Evolutionary conservation across 1,139 yeast species (phyloP), one percentile per base, ranked within the genome.

Genomic region (Starmera stellimalicola): DNA sequence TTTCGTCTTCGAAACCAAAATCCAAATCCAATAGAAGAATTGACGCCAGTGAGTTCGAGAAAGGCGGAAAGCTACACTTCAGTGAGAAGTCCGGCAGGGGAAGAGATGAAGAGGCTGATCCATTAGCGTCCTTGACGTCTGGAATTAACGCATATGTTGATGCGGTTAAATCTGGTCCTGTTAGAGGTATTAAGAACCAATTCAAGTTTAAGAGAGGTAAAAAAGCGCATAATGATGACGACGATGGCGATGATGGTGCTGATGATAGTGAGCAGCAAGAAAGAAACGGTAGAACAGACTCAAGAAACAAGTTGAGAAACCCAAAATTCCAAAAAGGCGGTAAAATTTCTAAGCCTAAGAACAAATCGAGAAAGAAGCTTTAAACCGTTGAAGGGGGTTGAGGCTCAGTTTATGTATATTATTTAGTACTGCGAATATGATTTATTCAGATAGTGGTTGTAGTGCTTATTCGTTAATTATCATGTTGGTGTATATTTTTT

Each of bases 71-170:
- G 37, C 58, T 73, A 32, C 66, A 71, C 33, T 69, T 77, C 44
- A 70, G 69, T 58, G 60, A 67, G 49, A 14, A 22, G 12, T 7
- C 7, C 12, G 61, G 70, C 55, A 82, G 79, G 29, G 73, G 72
- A 45, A 68, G 64, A 39, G 57, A 57, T 8, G 67, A 62, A 14
- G 60, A 54, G 14, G 68, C 65, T 6, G 74, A 75, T 54, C 73
- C 75, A 34, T 58, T 76, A 47, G 49, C 51, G 34, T 42, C 59
- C 6, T 48, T 60, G 29, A 56, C 63, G 2, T 63, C 64, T 33
- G 93, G 95, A 18, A 73, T 88, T 42, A 84, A 84, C 54, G 96
- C 96, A 1, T 91, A 91, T 54, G 73, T 87, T 47, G 95, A 85
- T 44, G 98, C 97, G 10, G 85, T 91, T 26, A 80, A 76, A 55